These are phyloP conservation scores for Umbelopsis ramanniana DNA, from an alignment of 192 early-diverging fungal species.

Conservation along the genomic window DNA sequence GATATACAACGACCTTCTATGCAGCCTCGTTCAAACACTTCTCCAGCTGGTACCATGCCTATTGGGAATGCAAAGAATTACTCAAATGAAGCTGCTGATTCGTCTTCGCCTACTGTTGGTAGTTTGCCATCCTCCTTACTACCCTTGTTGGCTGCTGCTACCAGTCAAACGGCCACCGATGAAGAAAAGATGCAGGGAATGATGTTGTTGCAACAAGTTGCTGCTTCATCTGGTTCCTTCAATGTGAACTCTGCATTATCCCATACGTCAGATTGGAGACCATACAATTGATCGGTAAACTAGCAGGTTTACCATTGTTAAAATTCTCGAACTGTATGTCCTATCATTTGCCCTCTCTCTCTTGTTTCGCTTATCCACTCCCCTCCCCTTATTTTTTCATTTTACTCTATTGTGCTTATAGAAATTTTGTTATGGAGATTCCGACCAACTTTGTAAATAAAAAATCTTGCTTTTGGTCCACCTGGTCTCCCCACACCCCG, in stretches of 20 bases:
- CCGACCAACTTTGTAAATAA: too few relatives aligned
- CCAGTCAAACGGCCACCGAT: conserved; percentile 4
- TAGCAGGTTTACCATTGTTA: background rate
- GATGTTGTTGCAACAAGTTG: conserved; percentile 11
- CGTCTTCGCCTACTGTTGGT: background rate
- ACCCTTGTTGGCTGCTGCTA: background rate
- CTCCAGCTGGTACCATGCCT: background rate
- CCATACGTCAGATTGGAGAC: conserved; percentile 2
- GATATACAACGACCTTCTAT: background rate
- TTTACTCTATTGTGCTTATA: background rate
- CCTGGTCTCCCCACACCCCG: too few relatives aligned
- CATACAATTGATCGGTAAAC: background rate
- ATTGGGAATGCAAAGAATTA: conserved; percentile 1
- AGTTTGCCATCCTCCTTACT: background rate
- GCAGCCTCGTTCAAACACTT: background rate
- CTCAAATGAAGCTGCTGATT: background rate
- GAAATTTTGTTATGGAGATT: too few relatives aligned
- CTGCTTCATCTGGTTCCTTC: background rate
- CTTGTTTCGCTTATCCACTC: background rate
- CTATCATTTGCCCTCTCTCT: background rate
- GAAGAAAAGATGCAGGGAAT: conserved; percentile 14
- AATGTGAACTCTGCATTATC: background rate
- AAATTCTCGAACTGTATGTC: background rate
- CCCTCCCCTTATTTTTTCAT: background rate
- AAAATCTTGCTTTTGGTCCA: too few relatives aligned